Evolutionary conservation across 495 filamentous ascomycete species (phyloP), one percentile per base, ranked within the genome.

Genomic region (Annulohypoxylon moriforme): DNA sequence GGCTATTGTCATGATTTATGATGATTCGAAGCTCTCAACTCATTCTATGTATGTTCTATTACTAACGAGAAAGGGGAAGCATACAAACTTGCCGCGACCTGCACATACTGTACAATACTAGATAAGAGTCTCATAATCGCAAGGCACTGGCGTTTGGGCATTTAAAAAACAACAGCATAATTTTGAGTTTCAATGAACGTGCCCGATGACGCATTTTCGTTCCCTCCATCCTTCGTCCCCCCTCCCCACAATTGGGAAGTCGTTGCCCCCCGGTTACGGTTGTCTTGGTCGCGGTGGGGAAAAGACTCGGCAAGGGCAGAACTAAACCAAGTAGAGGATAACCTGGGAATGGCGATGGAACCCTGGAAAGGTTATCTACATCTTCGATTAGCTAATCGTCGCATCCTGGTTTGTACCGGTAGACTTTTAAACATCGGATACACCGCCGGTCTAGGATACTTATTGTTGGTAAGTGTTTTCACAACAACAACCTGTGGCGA

Each of bases 1-100:
- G 60, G 64, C 60, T 68, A 56, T 65, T 60, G 42, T 68, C 44
- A 64, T 53, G 53, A 47, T 47, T n/a, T 22, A 40, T 72, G 60
- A 72, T 50, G 64, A 68, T 38, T 38, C 40, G 36, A 68, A 66
- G 71, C 62, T 67, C 71, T 64, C 71, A 71, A 61, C 71, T 74
- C 71, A 67, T 67, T 36, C 47, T 25, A 53, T 68, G 68, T 71
- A 67, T 64, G 25, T 72, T 59, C 27, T 64, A 63, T 33, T 61
- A 62, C 18, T 60, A 55, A 68, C 49, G 46, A 68, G 22, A 50
- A 55, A 25, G 18, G 40, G 38, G 33, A 63, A 49, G 22, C 38
- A 52, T n/a, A 42, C 14, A 29, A 64, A 18, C 11, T 20, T 46
- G 47, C 34, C 31, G 40, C 47, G 53, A 49, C 16, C 36, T 72